phyloP scores from a whole-genome alignment of 2,329 filamentous ascomycete genomes.

The Apiospora marii region DNA sequence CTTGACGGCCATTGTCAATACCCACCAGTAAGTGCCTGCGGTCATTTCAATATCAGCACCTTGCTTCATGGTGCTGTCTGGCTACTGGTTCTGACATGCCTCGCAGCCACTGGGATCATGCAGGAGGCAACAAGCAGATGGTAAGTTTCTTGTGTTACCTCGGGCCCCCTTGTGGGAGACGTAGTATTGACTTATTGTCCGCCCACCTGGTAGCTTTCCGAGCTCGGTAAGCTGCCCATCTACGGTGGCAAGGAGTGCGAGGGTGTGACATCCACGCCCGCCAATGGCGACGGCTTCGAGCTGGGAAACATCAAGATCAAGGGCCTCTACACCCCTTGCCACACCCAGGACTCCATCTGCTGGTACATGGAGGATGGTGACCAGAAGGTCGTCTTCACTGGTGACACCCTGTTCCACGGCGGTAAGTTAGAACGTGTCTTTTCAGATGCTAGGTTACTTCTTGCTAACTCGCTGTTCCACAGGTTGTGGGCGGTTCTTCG shows the following conservation, averaged over 20 bases:
- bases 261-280: constrained; percentile 78
- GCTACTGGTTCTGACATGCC: constrained; percentile 24
- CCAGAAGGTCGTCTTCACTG: constrained; percentile 85
- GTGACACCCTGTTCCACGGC: constrained; percentile 94
- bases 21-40: constrained; percentile 82
- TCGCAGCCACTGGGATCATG: constrained; percentile 87
- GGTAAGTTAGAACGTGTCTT: constrained; percentile 58
- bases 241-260: constrained; percentile 90
- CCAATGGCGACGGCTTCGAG: constrained; percentile 78
- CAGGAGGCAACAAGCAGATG: constrained; percentile 87
- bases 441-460: background rate
- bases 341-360: constrained; percentile 98
- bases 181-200: background rate
- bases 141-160: constrained; percentile 54
- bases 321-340: constrained; percentile 94
- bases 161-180: background rate
- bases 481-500: constrained; percentile 97
- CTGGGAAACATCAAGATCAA: constrained; percentile 85
- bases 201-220: constrained; percentile 41
- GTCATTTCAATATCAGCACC: background rate
- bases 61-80: background rate
- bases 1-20: constrained; percentile 90
- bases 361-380: constrained; percentile 86
- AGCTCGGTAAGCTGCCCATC: constrained; percentile 72
- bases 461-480: background rate